These are phyloP conservation scores for Rutstroemia sp. DNA, from an alignment of 2,329 filamentous ascomycete genomes.

Conservation along the genomic window DNA sequence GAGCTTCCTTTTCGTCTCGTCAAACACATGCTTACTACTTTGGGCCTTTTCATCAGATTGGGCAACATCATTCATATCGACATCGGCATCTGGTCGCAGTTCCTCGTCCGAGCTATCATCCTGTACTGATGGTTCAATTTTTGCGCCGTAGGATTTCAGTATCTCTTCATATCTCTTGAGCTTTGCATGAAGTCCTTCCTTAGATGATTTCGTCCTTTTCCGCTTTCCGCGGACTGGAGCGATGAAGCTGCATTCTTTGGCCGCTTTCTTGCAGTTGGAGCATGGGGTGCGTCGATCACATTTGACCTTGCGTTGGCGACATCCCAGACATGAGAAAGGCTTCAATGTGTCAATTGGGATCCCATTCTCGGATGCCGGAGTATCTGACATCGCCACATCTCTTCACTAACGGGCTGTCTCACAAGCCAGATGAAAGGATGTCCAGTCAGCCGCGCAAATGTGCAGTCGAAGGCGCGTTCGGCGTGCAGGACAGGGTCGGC, in stretches of 20 bases:
- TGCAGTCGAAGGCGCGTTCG: too few relatives aligned
- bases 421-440: too few relatives aligned
- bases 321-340: conserved; percentile 2
- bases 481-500: too few relatives aligned
- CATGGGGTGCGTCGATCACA: conserved; percentile 37
- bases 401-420: too few relatives aligned
- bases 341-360: not conserved
- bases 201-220: conserved; percentile 17
- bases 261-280: conserved; percentile 37
- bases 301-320: conserved; percentile 16
- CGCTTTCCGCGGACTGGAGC: conserved; percentile 22
- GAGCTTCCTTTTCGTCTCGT: conserved; percentile 17
- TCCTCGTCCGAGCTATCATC: conserved; percentile 16
- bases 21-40: not conserved
- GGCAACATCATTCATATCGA: conserved; percentile 12
- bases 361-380: too few relatives aligned
- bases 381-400: too few relatives aligned
- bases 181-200: conserved; percentile 22
- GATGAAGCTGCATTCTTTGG: conserved; percentile 28
- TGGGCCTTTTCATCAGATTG: not conserved
- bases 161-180: conserved; percentile 17
- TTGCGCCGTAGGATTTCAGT: conserved; percentile 18
- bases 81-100: conserved; percentile 16
- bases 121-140: conserved; percentile 11
- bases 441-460: too few relatives aligned